A percentile compares a stretch with the other conserved stretches of the same genome.
Evolutionary conservation across 257 asterid genomes (phyloP).

Genomic region (Rehmannia glutinosa): DNA sequence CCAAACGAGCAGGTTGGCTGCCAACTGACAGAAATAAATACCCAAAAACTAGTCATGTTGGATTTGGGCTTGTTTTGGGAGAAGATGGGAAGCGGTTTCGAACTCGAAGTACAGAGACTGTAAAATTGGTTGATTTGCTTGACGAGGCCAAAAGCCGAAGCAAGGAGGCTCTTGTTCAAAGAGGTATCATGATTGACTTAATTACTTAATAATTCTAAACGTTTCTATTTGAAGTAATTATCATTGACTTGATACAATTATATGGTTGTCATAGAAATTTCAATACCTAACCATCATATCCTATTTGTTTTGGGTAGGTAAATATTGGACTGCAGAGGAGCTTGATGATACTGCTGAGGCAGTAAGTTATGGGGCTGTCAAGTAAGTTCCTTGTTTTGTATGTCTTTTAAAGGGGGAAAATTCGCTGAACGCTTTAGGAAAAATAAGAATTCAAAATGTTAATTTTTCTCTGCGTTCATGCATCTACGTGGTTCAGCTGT

Average conservation of each 20-base stretch:
- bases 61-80: constrained; percentile 90
- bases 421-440: too few relatives aligned
- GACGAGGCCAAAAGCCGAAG: constrained; percentile 89
- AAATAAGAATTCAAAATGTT: too few relatives aligned
- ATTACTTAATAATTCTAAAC: too few relatives aligned
- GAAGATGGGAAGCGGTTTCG: constrained; percentile 91
- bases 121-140: constrained; percentile 78
- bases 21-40: constrained; percentile 58
- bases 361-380: constrained; percentile 94
- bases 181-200: too few relatives aligned
- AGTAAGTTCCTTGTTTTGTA: constrained; percentile 65
- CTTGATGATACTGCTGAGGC: constrained; percentile 94
- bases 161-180: constrained; percentile 62
- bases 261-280: constrained; percentile 21
- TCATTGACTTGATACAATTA: background rate
- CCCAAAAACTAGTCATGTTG: constrained; percentile 84
- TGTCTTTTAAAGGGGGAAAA: too few relatives aligned
- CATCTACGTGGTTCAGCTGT: too few relatives aligned
- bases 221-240: constrained; percentile 2
- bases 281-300: too few relatives aligned
- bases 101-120: constrained; percentile 90
- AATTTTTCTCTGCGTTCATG: too few relatives aligned
- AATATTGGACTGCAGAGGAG: constrained; percentile 82
- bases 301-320: too few relatives aligned
- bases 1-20: constrained; percentile 87